These are phyloP conservation scores for Withania somnifera DNA, from an alignment of 305 asterid genomes.

Conservation along the genomic window DNA sequence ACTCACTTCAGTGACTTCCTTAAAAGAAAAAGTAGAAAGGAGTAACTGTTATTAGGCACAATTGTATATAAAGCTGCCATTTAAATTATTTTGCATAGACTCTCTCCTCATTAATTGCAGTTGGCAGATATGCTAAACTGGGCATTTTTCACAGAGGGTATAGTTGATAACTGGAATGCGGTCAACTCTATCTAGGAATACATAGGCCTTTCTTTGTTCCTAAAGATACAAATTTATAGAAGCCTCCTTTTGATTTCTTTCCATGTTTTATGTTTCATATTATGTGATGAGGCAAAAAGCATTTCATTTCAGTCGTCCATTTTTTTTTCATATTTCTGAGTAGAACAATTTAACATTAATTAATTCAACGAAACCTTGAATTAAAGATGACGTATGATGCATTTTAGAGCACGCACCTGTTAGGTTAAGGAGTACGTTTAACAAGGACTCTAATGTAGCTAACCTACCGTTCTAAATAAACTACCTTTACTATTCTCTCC, in stretches of 20 bases:
- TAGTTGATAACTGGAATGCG: background rate
- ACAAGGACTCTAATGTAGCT: background rate
- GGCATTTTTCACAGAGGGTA: background rate
- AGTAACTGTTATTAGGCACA: background rate
- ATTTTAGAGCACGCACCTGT: background rate
- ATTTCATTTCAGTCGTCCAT: background rate
- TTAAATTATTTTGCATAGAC: background rate
- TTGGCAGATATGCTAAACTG: background rate
- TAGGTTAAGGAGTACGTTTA: background rate
- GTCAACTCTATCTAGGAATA: background rate
- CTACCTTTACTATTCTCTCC: background rate
- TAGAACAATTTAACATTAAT: background rate
- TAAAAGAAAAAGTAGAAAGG: background rate
- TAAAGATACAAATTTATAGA: background rate
- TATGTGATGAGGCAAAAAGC: background rate
- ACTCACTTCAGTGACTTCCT: background rate
- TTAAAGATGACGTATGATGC: background rate
- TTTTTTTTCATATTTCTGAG: background rate
- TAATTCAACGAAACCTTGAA: background rate
- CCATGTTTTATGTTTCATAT: background rate
- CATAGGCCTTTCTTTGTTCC: background rate
- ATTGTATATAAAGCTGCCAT: background rate
- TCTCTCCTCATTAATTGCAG: background rate
- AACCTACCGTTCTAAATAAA: background rate
- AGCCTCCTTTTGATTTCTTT: background rate